Percentiles rank a stretch among this genome's conserved stretches.
phyloP scores from a whole-genome alignment of 768 basidiomycete species.

The Phaeolepiota aurea region DNA sequence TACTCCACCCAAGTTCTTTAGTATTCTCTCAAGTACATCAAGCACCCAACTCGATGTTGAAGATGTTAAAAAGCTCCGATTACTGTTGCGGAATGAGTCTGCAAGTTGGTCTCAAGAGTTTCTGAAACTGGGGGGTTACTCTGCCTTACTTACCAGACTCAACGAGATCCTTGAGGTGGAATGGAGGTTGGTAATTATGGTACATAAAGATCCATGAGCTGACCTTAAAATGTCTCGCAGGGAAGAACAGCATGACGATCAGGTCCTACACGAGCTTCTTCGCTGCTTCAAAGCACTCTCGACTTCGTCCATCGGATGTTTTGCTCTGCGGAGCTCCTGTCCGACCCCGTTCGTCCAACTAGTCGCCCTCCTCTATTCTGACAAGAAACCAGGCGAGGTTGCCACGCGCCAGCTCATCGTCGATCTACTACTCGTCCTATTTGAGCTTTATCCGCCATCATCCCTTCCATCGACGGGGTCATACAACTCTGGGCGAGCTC shows the following conservation, averaged over 20 bases:
- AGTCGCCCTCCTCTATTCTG: constrained; percentile 81
- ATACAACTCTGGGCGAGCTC: constrained; percentile 16
- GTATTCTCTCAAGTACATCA: constrained; percentile 56
- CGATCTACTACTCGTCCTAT: constrained; percentile 79
- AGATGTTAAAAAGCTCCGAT: constrained; percentile 76
- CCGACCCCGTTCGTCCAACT: constrained; percentile 86
- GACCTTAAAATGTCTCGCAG: constrained; percentile 27
- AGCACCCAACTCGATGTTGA: constrained; percentile 80
- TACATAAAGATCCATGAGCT: neutral
- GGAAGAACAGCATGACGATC: constrained; percentile 97
- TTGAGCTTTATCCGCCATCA: constrained; percentile 78
- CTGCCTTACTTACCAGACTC: constrained; percentile 70
- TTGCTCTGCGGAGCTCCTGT: constrained; percentile 81
- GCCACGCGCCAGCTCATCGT: constrained; percentile 84
- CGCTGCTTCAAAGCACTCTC: constrained; percentile 92
- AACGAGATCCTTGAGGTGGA: constrained; percentile 93
- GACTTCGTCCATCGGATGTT: constrained; percentile 83
- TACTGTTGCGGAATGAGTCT: constrained; percentile 86
- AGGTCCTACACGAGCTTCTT: constrained; percentile 84
- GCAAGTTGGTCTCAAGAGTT: constrained; percentile 94
- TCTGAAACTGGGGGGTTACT: constrained; percentile 76
- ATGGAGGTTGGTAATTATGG: constrained; percentile 71
- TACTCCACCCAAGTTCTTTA: constrained; percentile 60
- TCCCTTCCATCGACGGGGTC: constrained; percentile 48
- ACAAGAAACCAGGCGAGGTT: constrained; percentile 97